phyloP scores from a whole-genome alignment of 2,329 filamentous ascomycete genomes.

The Fusarium ramigenum region DNA sequence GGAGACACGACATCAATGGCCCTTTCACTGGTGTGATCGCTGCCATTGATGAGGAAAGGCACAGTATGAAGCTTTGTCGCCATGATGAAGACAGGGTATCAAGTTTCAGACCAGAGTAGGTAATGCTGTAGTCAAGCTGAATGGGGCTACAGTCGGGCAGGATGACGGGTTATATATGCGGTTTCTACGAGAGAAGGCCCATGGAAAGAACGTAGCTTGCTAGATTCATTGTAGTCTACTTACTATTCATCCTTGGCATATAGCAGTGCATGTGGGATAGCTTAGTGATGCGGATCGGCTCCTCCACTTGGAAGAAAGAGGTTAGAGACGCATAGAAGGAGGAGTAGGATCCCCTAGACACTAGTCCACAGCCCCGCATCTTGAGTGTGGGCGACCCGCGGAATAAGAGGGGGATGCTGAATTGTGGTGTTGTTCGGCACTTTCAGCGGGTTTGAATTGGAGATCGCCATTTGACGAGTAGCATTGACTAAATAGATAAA shows the following conservation, averaged over 20 bases:
- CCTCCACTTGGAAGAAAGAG: neutral
- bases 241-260: neutral
- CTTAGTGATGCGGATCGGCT: slow-evolving; percentile 7
- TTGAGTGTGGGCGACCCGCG: slow-evolving; percentile 16
- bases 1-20: slow-evolving; percentile 69
- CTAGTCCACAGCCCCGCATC: slow-evolving; percentile 27
- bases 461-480: slow-evolving; percentile 3
- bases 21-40: slow-evolving; percentile 55
- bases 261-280: neutral
- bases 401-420: slow-evolving; percentile 23
- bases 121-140: neutral
- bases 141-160: neutral
- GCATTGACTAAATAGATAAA: neutral
- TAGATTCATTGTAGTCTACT: neutral
- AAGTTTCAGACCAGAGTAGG: neutral
- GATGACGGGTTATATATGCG: slow-evolving; percentile 28
- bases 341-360: neutral
- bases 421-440: slow-evolving; percentile 23
- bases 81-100: slow-evolving; percentile 19
- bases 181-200: neutral
- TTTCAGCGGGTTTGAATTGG: slow-evolving; percentile 17
- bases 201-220: neutral
- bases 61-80: slow-evolving; percentile 41
- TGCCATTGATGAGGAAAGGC: slow-evolving; percentile 56
- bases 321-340: neutral